Conservation (phyloP, 306 rosid species). For the Cicer chorassanicum region DNA sequence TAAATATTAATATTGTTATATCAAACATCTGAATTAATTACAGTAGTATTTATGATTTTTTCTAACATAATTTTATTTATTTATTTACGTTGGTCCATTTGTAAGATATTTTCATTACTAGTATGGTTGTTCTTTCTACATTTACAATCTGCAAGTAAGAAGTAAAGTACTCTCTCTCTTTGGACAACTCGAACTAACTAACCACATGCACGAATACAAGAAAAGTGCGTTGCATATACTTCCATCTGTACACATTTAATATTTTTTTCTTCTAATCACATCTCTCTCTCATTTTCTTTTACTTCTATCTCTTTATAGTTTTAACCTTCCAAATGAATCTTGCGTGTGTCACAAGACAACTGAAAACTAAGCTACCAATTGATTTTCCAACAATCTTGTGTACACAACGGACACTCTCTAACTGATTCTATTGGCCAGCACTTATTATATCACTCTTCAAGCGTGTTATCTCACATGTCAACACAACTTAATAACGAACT, state of each 20-base stretch:
- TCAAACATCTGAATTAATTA: too few relatives aligned
- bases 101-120: background rate
- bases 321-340: background rate
- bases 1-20: too few relatives aligned
- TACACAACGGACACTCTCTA: constrained; percentile 24
- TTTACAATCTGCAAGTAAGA: background rate
- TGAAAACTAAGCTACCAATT: constrained; percentile 14
- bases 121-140: background rate
- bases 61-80: too few relatives aligned
- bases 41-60: too few relatives aligned
- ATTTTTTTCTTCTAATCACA: background rate
- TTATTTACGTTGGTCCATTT: background rate
- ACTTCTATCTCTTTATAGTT: background rate
- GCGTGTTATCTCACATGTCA: constrained; percentile 32
- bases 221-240: constrained; percentile 30
- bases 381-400: constrained; percentile 4
- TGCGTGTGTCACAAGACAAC: constrained; percentile 51
- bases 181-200: constrained; percentile 18
- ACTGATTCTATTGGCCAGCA: constrained; percentile 28
- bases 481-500: constrained; percentile 4
- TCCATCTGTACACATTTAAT: background rate
- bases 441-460: constrained; percentile 1
- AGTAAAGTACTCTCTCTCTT: constrained; percentile 5
- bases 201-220: constrained; percentile 28
- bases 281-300: background rate